Conservation (phyloP, 129 eudicot species). For the Saposhnikovia divaricata region DNA sequence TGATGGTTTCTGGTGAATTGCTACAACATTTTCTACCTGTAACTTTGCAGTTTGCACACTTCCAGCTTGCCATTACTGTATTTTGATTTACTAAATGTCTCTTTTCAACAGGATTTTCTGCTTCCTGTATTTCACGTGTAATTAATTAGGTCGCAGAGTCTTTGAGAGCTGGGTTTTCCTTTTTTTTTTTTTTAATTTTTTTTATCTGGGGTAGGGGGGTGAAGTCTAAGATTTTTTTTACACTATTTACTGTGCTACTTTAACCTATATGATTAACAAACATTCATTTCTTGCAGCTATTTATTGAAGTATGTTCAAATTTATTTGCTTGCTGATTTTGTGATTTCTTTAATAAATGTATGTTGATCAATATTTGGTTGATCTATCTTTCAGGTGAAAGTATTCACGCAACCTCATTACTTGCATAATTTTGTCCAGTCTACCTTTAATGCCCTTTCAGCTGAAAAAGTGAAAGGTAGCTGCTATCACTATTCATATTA, state of each 20-base stretch:
- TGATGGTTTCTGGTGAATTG: neutral
- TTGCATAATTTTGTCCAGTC: constrained; percentile 90
- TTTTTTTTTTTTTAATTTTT: too few relatives aligned
- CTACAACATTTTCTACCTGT: neutral
- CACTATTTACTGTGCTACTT: neutral
- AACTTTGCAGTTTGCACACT: neutral
- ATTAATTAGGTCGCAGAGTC: neutral
- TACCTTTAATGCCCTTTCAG: constrained; percentile 84
- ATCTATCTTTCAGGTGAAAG: constrained; percentile 68
- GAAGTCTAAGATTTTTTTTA: neutral
- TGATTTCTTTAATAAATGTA: neutral
- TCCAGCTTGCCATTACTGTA: neutral
- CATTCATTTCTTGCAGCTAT: neutral
- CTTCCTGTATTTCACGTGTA: too few relatives aligned
- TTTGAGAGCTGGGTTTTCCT: neutral
- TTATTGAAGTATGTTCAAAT: neutral
- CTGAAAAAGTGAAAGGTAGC: constrained; percentile 73
- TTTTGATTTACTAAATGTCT: neutral
- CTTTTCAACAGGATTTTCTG: neutral
- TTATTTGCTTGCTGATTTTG: neutral
- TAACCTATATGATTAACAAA: neutral
- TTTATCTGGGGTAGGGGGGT: neutral
- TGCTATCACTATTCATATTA: neutral
- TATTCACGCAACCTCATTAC: constrained; percentile 83
- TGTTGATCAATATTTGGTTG: neutral